Conservation (phyloP, 176 grass and related monocot genomes). For the Avena insularis region DNA sequence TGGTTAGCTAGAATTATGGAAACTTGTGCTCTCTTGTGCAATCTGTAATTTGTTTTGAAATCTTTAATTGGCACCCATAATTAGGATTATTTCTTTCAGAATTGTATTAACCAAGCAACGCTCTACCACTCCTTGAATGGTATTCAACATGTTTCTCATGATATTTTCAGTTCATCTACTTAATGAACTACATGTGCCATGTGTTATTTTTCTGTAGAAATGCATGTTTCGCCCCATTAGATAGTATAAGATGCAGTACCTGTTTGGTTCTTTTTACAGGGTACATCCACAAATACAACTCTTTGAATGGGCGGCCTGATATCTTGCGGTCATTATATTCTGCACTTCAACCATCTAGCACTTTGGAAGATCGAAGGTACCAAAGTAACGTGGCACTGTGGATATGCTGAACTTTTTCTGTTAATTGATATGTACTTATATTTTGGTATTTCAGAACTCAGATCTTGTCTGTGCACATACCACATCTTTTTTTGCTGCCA, state of each 20-base stretch:
- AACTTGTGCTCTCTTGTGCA: slow-evolving; percentile 1
- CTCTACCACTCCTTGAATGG: neutral
- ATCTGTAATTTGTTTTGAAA: neutral
- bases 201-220: neutral
- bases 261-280: slow-evolving; percentile 60
- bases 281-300: slow-evolving; percentile 92
- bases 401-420: slow-evolving; percentile 6
- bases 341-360: slow-evolving; percentile 87
- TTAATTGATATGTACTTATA: slow-evolving; percentile 23
- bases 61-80: neutral
- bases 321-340: slow-evolving; percentile 89
- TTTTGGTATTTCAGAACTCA: neutral
- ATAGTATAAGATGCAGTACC: slow-evolving; percentile 29
- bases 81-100: neutral
- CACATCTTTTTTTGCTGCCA: neutral
- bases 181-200: neutral
- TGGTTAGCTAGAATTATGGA: neutral
- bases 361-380: slow-evolving; percentile 82
- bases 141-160: slow-evolving; percentile 23
- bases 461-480: slow-evolving; percentile 9
- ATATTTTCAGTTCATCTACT: slow-evolving; percentile 10
- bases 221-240: slow-evolving; percentile 8
- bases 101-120: neutral
- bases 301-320: slow-evolving; percentile 83
- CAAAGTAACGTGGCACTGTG: slow-evolving; percentile 12